Percentiles rank a stretch among this genome's conserved stretches.
Evolutionary conservation across 345 rosid species (phyloP).

Genomic region (Salix purpurea): DNA sequence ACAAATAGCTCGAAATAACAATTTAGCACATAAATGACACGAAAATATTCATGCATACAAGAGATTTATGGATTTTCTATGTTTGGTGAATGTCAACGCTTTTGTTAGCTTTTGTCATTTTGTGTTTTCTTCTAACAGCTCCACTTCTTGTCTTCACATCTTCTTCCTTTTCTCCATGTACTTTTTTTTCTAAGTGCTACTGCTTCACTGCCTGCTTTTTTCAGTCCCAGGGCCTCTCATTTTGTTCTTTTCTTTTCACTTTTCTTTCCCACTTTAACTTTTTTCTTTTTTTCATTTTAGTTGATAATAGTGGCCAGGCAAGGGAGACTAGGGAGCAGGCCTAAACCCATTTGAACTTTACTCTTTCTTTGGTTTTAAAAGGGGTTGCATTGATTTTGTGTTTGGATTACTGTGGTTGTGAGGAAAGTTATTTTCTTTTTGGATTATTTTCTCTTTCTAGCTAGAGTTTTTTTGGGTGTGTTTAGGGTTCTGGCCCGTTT

Average conservation of each 20-base stretch:
- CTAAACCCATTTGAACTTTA: neutral
- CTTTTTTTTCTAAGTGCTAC: neutral
- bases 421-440: neutral
- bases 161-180: neutral
- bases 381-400: neutral
- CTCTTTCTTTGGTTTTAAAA: neutral
- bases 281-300: neutral
- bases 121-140: neutral
- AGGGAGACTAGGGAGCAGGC: neutral
- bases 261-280: neutral
- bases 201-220: neutral
- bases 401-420: neutral
- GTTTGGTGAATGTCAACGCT: neutral
- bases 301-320: neutral
- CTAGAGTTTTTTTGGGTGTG: neutral
- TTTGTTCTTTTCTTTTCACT: neutral
- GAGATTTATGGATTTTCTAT: neutral
- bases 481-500: conserved; percentile 17
- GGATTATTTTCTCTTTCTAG: neutral
- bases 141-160: neutral
- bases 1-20: neutral
- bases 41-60: neutral
- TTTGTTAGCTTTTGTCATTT: neutral
- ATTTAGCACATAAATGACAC: neutral
- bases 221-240: neutral